These are phyloP conservation scores for Solanum piurae DNA, from an alignment of 257 asterid species.

Conservation along the genomic window DNA sequence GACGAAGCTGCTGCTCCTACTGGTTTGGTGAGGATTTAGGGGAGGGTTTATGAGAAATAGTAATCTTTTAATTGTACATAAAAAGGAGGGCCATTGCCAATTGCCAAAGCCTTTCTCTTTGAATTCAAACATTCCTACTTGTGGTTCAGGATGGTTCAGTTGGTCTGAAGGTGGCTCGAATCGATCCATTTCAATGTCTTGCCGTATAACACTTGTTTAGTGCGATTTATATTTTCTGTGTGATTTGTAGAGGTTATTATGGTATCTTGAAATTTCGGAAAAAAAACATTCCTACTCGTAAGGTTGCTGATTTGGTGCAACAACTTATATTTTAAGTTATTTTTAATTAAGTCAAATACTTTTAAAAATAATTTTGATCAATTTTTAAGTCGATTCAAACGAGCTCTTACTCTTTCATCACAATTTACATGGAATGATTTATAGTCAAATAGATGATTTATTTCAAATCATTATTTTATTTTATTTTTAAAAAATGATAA, in stretches of 20 bases:
- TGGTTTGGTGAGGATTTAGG: neutral
- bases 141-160: no score
- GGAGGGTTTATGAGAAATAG: neutral
- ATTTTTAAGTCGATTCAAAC: neutral
- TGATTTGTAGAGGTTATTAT: rapidly evolving
- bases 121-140: neutral
- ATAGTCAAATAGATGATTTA: neutral
- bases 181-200: no score
- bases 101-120: neutral
- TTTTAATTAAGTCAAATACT: no score
- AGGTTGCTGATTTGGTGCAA: neutral
- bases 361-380: no score
- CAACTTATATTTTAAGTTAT: neutral
- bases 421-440: neutral
- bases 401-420: rapidly evolving
- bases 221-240: rapidly evolving
- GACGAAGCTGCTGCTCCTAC: conserved; percentile 9
- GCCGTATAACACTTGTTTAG: rapidly evolving
- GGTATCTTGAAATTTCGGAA: rapidly evolving
- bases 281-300: neutral
- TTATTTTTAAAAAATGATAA: no score
- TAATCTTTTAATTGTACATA: neutral
- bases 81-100: neutral
- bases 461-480: rapidly evolving
- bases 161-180: neutral